Evolutionary conservation across 495 filamentous ascomycete genomes (phyloP), one percentile per base, ranked within the genome.

Genomic region (Jackrogersella minutella): DNA sequence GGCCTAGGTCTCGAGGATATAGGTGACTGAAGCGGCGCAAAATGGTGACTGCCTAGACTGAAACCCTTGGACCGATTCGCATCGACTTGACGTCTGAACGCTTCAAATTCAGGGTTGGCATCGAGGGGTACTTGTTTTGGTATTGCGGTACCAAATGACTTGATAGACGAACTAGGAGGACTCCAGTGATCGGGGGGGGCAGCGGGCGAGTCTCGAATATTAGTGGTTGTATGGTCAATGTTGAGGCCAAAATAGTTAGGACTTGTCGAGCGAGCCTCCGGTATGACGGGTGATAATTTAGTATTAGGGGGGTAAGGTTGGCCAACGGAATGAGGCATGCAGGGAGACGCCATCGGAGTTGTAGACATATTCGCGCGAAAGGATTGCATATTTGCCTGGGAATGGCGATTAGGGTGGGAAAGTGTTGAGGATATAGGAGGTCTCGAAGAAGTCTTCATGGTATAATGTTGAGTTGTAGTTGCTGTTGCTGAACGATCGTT

Each of bases 201-300:
- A 39, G 81, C 78, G 46, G 80, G 81, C 1, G 89, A 90, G 47
- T 86, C 82, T 53, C 84, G 80, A n/a, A 84, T 75, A 64, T 90
- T 88, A 44, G 69, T 79, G 22, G 47, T 56, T 19, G 76, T 60
- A 28, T 84, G 80, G 39, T 94, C 90, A 52, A 90, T 77, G 26
- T 82, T 78, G 46, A 95, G 82, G 43, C 88, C 89, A 67, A 97
- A 97, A 76, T 97, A 97, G 72, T 89, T 92, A 16, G 91, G 89
- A 71, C 90, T 92, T 16, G 88, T 73, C 5, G 82, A 76, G 28
- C 79, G 77, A 41, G 71, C 75, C 37, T 82, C 80, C 7, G 67
- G 74, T 47, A 66, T 40, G 11, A 46, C 65, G 53, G 73, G 73
- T n/a, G 76, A 77, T 62, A 70, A 66, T 71, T 76, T 74, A 9